A percentile compares a stretch with the other conserved stretches of the same genome.
phyloP scores from a whole-genome alignment of 2,329 filamentous ascomycete species.

The Colletotrichum echinochloae region DNA sequence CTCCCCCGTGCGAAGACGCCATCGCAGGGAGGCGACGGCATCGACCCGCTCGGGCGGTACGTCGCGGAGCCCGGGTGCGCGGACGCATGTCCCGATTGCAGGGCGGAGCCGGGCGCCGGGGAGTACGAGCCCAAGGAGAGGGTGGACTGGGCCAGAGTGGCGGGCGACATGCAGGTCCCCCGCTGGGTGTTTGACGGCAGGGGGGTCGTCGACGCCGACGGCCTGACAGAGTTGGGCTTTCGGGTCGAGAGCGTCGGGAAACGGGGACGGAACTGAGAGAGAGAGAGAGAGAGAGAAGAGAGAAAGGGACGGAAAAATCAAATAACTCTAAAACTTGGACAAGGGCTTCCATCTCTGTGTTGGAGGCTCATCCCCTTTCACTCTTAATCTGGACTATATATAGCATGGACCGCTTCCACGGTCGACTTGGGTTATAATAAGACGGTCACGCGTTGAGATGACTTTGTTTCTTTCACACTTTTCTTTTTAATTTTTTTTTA shows the following conservation, averaged over 20 bases:
- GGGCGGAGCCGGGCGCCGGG: constrained; percentile 55
- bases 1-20: constrained; percentile 47
- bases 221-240: constrained; percentile 63
- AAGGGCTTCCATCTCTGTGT: not conserved
- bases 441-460: not conserved
- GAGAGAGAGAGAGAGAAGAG: no score
- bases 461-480: no score
- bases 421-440: not conserved
- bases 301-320: no score
- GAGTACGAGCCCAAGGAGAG: constrained; percentile 61
- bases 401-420: not conserved
- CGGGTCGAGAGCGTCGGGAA: constrained; percentile 65
- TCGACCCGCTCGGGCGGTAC: constrained; percentile 61
- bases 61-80: constrained; percentile 59
- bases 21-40: constrained; percentile 52
- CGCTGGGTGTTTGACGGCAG: constrained; percentile 70
- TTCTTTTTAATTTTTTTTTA: no score
- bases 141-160: constrained; percentile 65
- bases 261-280: constrained; percentile 45
- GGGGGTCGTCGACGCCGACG: constrained; percentile 62
- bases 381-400: not conserved
- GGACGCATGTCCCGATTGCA: constrained; percentile 63
- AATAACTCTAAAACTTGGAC: not conserved
- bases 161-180: constrained; percentile 63
- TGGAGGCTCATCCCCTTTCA: not conserved